Evolutionary conservation across 129 eudicot species (phyloP).

Genomic region (Pittosporum tobira): DNA sequence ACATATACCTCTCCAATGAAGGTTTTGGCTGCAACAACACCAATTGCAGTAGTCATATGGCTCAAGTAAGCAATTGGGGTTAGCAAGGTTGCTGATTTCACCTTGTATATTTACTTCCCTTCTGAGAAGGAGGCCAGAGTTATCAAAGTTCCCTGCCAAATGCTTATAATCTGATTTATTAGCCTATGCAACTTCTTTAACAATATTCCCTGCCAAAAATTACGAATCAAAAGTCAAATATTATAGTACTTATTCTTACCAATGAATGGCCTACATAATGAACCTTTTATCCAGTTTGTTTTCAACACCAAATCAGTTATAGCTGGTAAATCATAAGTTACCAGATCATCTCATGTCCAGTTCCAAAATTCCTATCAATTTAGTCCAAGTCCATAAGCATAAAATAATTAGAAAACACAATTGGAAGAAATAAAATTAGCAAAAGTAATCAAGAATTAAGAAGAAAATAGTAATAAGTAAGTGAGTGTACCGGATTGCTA

Average conservation of each 20-base stretch:
- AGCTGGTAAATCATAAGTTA: slow-evolving; percentile 60
- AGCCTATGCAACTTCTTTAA: too few species aligned
- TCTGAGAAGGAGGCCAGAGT: slow-evolving; percentile 71
- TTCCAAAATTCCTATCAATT: slow-evolving; percentile 63
- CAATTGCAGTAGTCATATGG: slow-evolving; percentile 73
- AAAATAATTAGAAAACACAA: neutral
- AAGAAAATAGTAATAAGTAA: too few species aligned
- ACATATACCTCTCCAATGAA: slow-evolving; percentile 51
- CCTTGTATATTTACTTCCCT: slow-evolving; percentile 46
- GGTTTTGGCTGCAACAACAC: slow-evolving; percentile 41
- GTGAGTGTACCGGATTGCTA: slow-evolving; percentile 30
- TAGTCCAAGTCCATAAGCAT: too few species aligned
- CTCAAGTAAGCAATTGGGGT: slow-evolving; percentile 83
- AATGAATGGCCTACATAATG: slow-evolving; percentile 78
- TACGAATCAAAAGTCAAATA: too few species aligned
- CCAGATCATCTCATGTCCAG: slow-evolving; percentile 87
- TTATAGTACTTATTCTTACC: too few species aligned
- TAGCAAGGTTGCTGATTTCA: slow-evolving; percentile 68
- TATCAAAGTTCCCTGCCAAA: slow-evolving; percentile 70
- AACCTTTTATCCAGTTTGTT: slow-evolving; percentile 59
- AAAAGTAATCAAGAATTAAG: too few species aligned
- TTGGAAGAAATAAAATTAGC: too few species aligned
- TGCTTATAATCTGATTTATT: neutral
- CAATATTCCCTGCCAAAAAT: too few species aligned
- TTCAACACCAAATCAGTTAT: slow-evolving; percentile 36